These are phyloP conservation scores for Aphanomyces astaci DNA, from an alignment of 352 stramenopile species.

Conservation along the genomic window DNA sequence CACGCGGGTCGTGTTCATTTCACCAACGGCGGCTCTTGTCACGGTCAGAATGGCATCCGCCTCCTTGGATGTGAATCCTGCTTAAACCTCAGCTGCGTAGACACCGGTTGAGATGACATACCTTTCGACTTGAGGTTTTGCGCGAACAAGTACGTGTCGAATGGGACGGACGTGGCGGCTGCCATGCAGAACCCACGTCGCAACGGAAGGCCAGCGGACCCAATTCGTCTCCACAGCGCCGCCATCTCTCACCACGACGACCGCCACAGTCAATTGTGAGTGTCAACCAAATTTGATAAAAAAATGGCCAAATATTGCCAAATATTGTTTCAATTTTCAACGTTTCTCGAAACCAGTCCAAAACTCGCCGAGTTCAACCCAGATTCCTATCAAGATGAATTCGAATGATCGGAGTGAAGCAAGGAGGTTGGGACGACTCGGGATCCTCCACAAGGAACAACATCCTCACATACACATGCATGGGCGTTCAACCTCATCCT, in stretches of 20 bases:
- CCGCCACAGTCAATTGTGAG: too few relatives aligned
- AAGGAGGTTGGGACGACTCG: too few relatives aligned
- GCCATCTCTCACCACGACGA: too few relatives aligned
- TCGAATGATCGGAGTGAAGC: too few relatives aligned
- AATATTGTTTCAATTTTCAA: not conserved
- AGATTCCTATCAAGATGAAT: too few relatives aligned
- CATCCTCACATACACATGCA: too few relatives aligned
- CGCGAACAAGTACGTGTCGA: conserved; percentile 63
- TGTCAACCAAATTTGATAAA: not conserved
- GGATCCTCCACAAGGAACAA: too few relatives aligned
- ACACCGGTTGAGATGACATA: conserved; percentile 21
- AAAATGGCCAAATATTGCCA: not conserved
- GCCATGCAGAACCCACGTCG: conserved; percentile 20
- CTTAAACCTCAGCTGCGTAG: not conserved
- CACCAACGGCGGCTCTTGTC: conserved; percentile 72
- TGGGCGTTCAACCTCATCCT: too few relatives aligned
- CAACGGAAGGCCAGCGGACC: not conserved
- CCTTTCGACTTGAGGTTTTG: conserved; percentile 65
- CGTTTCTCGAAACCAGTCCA: too few relatives aligned
- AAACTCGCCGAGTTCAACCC: too few relatives aligned
- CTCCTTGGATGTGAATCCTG: conserved; percentile 60
- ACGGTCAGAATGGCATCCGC: conserved; percentile 73
- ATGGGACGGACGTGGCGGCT: conserved; percentile 1
- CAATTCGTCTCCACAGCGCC: not conserved
- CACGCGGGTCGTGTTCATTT: conserved; percentile 37